Conservation (phyloP, 2,329 filamentous ascomycete genomes). For the Fusarium coffeatum region DNA sequence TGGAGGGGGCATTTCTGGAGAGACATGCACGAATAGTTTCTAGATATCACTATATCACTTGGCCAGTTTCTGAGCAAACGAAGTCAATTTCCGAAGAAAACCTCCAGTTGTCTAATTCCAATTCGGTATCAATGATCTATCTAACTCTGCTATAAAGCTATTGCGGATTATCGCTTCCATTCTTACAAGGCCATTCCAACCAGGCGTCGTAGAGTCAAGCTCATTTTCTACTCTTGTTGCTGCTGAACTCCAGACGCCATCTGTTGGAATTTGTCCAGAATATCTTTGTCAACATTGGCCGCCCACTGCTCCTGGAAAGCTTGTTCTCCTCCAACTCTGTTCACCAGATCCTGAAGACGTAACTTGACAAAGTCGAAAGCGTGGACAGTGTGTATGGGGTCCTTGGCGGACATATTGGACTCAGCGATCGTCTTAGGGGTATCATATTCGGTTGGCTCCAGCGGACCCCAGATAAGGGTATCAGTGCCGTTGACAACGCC, state of each 20-base stretch:
- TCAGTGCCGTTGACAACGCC: slow-evolving; percentile 65
- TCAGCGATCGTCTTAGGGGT: slow-evolving; percentile 66
- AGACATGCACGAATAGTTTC: neutral
- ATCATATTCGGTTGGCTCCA: slow-evolving; percentile 63
- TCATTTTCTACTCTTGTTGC: slow-evolving; percentile 6
- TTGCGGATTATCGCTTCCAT: slow-evolving; percentile 17
- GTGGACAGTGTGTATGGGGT: slow-evolving; percentile 75
- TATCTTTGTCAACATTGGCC: slow-evolving; percentile 79
- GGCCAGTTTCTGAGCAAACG: neutral
- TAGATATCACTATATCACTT: neutral
- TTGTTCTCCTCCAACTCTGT: slow-evolving; percentile 70
- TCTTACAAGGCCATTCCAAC: slow-evolving; percentile 11
- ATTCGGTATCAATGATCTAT: slow-evolving; percentile 25
- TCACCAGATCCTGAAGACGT: slow-evolving; percentile 69
- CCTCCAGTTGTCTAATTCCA: neutral
- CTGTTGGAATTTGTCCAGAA: slow-evolving; percentile 70
- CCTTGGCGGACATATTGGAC: slow-evolving; percentile 65
- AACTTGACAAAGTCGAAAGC: slow-evolving; percentile 73
- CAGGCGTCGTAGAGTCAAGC: neutral
- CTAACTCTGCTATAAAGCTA: slow-evolving; percentile 33
- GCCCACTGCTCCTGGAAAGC: slow-evolving; percentile 76
- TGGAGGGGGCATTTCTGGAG: neutral
- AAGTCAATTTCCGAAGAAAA: neutral
- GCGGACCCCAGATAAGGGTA: slow-evolving; percentile 60
- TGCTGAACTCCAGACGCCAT: slow-evolving; percentile 45